Evolutionary conservation across 2,329 filamentous ascomycete species (phyloP), one percentile per base, ranked within the genome.

Genomic region (Trichophyton mentagrophytes): DNA sequence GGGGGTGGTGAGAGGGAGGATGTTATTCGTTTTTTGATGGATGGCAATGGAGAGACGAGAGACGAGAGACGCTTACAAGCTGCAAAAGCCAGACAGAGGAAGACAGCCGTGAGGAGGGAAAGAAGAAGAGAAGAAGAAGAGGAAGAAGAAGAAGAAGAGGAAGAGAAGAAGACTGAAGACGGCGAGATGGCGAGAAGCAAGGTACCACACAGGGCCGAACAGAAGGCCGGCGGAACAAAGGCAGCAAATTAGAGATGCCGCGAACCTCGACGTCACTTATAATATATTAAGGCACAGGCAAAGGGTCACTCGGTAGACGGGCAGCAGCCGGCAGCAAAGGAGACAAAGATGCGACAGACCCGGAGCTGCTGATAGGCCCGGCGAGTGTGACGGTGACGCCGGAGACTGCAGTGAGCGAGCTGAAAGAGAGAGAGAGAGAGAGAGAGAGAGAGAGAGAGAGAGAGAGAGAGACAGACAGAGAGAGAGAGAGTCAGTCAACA

Each of bases 391-490:
- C 46, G 22, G 46, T 22, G 46, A 49, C 22, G 46, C 46, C 46
- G 20, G 46, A 25, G 22, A 27, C 53, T 17, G 30, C 27, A 56
- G 27, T 15, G 53, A 36, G 53, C 2, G 17, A 22, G 56, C 22
- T 46, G 53, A 27, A 56, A 38, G 30, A 38, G 36, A 17, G 27
- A 40, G 53, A 1, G 4, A 40, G 17, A 33, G 27, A 51, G 8
- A n/a, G 53, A 40, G 38, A 13, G n/a, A 53, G 27, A 22, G 58
- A 53, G 58, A 53, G 58, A 59, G 58, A 59, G 57, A 49, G n/a
- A n/a, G 53, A 33, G 33, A 57, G 58, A 44, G 7, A 55, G 38
- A 51, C 36, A 36, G 30, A 25, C 22, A 25, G 22, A 25, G 22
- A 25, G 22, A 25, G 22, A 25, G 22, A 25, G 22, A 2, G 22